A percentile compares a stretch with the other conserved stretches of the same genome.
phyloP scores from a whole-genome alignment of 2,329 filamentous ascomycete species.

The Aspergillus quadricinctus region DNA sequence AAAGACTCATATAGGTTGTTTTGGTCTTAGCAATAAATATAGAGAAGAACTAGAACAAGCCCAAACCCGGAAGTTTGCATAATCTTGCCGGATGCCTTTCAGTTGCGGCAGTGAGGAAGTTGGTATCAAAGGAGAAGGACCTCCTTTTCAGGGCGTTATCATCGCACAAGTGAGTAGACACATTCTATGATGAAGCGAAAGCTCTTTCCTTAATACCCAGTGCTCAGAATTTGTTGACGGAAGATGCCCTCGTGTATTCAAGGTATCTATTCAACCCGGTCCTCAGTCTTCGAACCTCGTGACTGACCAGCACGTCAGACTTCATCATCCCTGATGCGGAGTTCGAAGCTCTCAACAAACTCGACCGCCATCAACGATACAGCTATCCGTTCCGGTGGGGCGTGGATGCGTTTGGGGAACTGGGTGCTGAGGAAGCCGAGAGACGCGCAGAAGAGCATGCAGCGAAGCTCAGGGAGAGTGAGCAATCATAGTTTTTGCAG shows the following conservation, averaged over 20 bases:
- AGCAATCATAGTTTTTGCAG: background rate
- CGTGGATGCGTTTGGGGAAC: conserved; percentile 35
- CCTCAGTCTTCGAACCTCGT: background rate
- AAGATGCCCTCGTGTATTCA: conserved; percentile 19
- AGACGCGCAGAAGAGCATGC: conserved; percentile 27
- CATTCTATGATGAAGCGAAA: too few species aligned
- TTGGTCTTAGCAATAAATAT: too few species aligned
- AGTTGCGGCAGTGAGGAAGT: too few species aligned
- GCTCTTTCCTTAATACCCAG: too few species aligned
- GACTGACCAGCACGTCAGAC: conserved; percentile 11
- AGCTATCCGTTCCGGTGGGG: conserved; percentile 38
- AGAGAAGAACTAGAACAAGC: too few species aligned
- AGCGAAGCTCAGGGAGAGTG: conserved; percentile 16
- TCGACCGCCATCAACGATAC: conserved; percentile 35
- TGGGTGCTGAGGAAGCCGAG: conserved; percentile 30
- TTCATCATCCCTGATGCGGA: conserved; percentile 33
- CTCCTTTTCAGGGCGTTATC: too few species aligned
- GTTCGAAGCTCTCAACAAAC: conserved; percentile 30
- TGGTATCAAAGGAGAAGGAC: too few species aligned
- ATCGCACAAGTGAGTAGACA: too few species aligned
- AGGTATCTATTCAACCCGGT: conserved; percentile 21
- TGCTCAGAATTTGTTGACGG: too few species aligned
- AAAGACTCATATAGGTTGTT: too few species aligned
- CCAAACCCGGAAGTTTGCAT: too few species aligned
- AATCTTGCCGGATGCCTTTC: too few species aligned